These are phyloP conservation scores for Picea sitchensis DNA, from an alignment of 75 land plant species.

Conservation along the genomic window DNA sequence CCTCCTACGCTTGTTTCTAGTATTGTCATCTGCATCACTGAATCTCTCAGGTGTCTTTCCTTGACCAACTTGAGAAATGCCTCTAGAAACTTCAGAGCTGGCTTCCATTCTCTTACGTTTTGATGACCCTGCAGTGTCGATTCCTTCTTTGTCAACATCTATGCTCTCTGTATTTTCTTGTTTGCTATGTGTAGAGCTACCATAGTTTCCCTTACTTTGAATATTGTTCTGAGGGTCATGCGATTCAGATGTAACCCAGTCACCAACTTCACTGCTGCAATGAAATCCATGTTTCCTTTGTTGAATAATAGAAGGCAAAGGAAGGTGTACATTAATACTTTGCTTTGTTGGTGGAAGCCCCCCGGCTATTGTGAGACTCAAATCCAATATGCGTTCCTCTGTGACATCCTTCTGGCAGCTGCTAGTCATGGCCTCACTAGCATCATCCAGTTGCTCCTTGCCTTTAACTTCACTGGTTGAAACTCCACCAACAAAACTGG, in stretches of 20 bases:
- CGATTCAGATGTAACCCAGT: slow-evolving; percentile 17
- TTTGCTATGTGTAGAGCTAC: slow-evolving; percentile 4
- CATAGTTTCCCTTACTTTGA: slow-evolving; percentile 7
- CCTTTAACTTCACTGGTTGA: slow-evolving; percentile 10
- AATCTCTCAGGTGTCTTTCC: slow-evolving; percentile 11
- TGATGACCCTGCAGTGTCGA: slow-evolving; percentile 17
- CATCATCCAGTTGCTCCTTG: slow-evolving; percentile 14
- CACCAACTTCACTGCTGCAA: slow-evolving; percentile 25
- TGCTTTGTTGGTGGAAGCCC: slow-evolving; percentile 84
- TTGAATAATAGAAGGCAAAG: slow-evolving; percentile 48
- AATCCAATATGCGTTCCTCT: slow-evolving; percentile 26
- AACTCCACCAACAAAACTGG: slow-evolving; percentile 25
- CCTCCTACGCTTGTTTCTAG: slow-evolving; percentile 20
- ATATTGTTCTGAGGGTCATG: slow-evolving; percentile 5
- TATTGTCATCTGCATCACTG: background rate
- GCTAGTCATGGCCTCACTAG: slow-evolving; percentile 22
- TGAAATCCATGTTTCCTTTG: slow-evolving; percentile 43
- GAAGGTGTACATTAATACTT: slow-evolving; percentile 43
- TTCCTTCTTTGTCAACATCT: slow-evolving; percentile 11
- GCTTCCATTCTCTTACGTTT: slow-evolving; percentile 26
- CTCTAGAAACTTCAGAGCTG: background rate
- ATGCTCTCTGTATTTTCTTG: slow-evolving; percentile 23
- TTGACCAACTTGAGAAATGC: background rate
- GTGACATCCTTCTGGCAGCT: slow-evolving; percentile 6
- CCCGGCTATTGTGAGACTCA: slow-evolving; percentile 87